Evolutionary conservation across 1,139 yeast species (phyloP).

Genomic region (Hemisphaericaspora xylofermentans): DNA sequence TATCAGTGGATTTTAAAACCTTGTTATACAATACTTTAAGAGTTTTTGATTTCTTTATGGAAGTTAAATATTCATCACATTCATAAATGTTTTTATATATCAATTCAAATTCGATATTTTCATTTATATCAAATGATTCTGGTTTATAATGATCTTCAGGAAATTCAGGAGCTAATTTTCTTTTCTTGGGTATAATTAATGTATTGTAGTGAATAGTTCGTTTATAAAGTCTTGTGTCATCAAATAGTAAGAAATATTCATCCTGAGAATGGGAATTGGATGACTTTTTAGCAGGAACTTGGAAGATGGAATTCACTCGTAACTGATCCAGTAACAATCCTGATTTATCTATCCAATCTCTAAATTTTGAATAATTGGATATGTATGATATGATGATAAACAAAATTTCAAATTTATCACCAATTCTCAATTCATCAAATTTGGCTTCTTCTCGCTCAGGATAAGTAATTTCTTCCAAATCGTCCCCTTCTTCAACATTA

Average conservation of each 20-base stretch:
- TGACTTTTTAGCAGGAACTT: slow-evolving; percentile 12
- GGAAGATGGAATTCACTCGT: slow-evolving; percentile 25
- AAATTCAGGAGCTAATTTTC: slow-evolving; percentile 33
- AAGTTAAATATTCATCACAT: slow-evolving; percentile 25
- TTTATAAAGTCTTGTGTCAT: slow-evolving; percentile 44
- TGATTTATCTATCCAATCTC: slow-evolving; percentile 44
- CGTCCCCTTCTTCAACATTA: slow-evolving; percentile 15
- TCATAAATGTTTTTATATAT: slow-evolving; percentile 35
- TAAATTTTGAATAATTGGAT: slow-evolving; percentile 35
- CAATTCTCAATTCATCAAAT: slow-evolving; percentile 39
- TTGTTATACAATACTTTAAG: slow-evolving; percentile 16
- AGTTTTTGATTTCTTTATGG: slow-evolving; percentile 17
- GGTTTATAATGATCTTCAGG: slow-evolving; percentile 31
- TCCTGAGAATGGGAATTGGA: slow-evolving; percentile 15
- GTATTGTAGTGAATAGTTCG: slow-evolving; percentile 32
- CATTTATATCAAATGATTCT: slow-evolving; percentile 31
- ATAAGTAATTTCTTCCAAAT: slow-evolving; percentile 1
- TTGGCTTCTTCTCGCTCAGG: slow-evolving; percentile 9
- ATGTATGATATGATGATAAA: slow-evolving; percentile 41
- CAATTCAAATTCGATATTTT: slow-evolving; percentile 29
- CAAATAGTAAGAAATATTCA: slow-evolving; percentile 45
- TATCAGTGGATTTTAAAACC: slow-evolving; percentile 23
- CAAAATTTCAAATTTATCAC: slow-evolving; percentile 48
- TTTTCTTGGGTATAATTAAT: slow-evolving; percentile 41
- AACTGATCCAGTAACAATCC: slow-evolving; percentile 32